Evolutionary conservation across 495 filamentous ascomycete species (phyloP), one percentile per base, ranked within the genome.

Genomic region (Penicillium nucicola): DNA sequence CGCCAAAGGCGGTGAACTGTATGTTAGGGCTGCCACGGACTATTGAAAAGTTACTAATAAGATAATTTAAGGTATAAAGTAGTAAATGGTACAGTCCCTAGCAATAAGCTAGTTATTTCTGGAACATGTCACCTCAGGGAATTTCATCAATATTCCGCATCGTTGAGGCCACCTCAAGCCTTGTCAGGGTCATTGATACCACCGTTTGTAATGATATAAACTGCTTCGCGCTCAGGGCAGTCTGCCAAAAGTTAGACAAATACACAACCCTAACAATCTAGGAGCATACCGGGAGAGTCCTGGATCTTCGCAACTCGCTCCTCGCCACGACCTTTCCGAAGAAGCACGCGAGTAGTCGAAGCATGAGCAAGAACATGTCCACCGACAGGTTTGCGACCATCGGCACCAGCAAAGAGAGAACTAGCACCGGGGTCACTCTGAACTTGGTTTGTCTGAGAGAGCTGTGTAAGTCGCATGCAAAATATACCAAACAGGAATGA

Each of bases 331-430:
- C 87, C 87, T 60, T 91, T 91, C 8, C 87, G 76, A 38, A 91
- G 74, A 14, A 90, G 75, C 34, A 91, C 77, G 40, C 87, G 76
- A 43, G 87, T 90, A 3, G 86, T 81, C 31, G 85, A 89, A 35
- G 87, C 87, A 68, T 91, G 87, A 38, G 87, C 87, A 34, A 91
- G 82, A 52, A 91, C 81, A 74, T 91, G 87, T 18, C 87, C 87
- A 50, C 87, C 87, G 20, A 88, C 83, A 55, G 82, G 83, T 54
- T 88, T 88, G 13, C 84, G 79, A 45, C 87, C 87, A 71, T 91
- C 87, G 30, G 84, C 87, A 45, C 85, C 83, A 32, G 86, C 84
- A 49, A 91, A 91, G n/a, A 91, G 75, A 30, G 87, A 84, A 67
- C 78, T 88, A 1, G 87, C 87, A 50, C 87, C 86, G n/a, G 87